A percentile compares a stretch with the other conserved stretches of the same genome.
These are phyloP conservation scores for Schizosaccharomyces cryophilus DNA, from an alignment of 805 yeast species.

Conservation along the genomic window DNA sequence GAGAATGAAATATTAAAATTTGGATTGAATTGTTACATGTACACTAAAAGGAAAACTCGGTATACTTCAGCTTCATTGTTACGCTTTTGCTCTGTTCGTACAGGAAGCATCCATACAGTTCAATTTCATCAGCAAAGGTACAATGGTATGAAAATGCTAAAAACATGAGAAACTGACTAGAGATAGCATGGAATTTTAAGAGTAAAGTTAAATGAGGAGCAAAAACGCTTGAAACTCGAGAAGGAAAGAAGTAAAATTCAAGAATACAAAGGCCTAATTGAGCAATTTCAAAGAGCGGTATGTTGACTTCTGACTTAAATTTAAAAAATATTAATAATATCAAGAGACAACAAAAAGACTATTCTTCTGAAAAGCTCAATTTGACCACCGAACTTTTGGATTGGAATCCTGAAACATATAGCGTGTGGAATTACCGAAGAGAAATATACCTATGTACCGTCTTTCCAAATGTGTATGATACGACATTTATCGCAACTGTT, in stretches of 20 bases:
- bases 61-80: no score
- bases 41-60: no score
- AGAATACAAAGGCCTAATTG: neutral
- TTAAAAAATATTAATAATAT: neutral
- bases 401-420: constrained; percentile 65
- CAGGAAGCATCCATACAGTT: no score
- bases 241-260: neutral
- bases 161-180: neutral
- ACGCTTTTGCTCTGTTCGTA: no score
- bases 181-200: neutral
- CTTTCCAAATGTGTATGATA: constrained; percentile 2
- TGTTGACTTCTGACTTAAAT: neutral
- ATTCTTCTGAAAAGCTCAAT: constrained; percentile 20
- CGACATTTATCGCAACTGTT: neutral
- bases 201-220: neutral
- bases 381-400: constrained; percentile 33
- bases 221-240: neutral
- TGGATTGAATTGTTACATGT: no score
- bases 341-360: neutral
- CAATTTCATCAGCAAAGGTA: neutral
- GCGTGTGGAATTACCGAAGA: constrained; percentile 74
- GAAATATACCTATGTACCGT: constrained; percentile 28
- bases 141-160: neutral
- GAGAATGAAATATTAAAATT: no score
- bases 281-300: neutral